These are phyloP conservation scores for Quercus cerris DNA, from an alignment of 306 rosid species.

Conservation along the genomic window DNA sequence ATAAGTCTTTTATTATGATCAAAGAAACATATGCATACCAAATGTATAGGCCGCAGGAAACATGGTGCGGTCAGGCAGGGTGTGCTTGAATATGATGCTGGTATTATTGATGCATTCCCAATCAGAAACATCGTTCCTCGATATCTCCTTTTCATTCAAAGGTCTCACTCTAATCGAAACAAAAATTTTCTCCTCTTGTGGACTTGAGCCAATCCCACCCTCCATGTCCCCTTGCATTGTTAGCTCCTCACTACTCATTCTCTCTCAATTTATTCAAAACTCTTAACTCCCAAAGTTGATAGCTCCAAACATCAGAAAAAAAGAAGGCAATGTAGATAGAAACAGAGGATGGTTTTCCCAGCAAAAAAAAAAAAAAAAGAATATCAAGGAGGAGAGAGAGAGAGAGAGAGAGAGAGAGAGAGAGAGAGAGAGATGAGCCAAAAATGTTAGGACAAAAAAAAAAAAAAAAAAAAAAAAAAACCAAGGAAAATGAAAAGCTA, in stretches of 20 bases:
- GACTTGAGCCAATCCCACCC: constrained; percentile 5
- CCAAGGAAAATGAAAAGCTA: no score
- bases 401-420: constrained; percentile 6
- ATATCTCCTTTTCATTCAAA: constrained; percentile 55
- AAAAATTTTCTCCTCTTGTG: constrained; percentile 54
- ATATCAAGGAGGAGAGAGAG: no score
- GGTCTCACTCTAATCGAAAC: constrained; percentile 84
- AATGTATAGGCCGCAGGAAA: constrained; percentile 45
- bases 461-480: neutral
- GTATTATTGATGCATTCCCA: constrained; percentile 53
- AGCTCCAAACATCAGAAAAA: neutral
- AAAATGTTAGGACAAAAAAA: constrained; percentile 2
- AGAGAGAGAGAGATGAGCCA: constrained; percentile 22
- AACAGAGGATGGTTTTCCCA: no score
- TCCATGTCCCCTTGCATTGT: neutral
- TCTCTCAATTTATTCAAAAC: neutral
- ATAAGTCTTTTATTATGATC: neutral
- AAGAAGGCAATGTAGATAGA: no score
- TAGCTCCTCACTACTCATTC: constrained; percentile 23
- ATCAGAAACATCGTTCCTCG: constrained; percentile 45
- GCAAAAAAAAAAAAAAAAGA: no score
- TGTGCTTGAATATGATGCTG: constrained; percentile 44
- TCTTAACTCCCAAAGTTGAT: no score
- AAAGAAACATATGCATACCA: constrained; percentile 36
- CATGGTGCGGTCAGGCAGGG: constrained; percentile 38